Evolutionary conservation across 768 basidiomycete genomes (phyloP).

Genomic region (Leucogyrophana mollusca): DNA sequence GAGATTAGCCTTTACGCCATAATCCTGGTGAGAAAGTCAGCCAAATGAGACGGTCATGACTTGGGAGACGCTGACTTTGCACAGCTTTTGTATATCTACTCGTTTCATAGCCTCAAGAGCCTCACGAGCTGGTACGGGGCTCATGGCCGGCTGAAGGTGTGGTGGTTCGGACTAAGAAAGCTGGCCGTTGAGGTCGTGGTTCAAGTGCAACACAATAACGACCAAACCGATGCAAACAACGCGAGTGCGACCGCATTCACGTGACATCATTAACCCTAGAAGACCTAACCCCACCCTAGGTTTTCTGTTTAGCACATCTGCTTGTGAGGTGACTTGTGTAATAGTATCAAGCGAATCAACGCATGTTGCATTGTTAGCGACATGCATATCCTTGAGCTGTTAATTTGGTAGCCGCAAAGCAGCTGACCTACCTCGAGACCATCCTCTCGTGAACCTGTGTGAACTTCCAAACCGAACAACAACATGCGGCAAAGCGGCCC

Average conservation of each 20-base stretch:
- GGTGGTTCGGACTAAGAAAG: constrained; percentile 10
- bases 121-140: constrained; percentile 43
- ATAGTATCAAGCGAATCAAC: too few species aligned
- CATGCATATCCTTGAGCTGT: too few species aligned
- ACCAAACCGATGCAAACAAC: constrained; percentile 42
- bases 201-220: constrained; percentile 45
- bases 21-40: constrained; percentile 47
- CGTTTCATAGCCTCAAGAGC: constrained; percentile 54
- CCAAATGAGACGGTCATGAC: constrained; percentile 11
- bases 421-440: too few species aligned
- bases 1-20: constrained; percentile 79
- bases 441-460: too few species aligned
- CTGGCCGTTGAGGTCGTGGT: constrained; percentile 29
- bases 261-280: constrained; percentile 21
- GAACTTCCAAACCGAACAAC: too few species aligned
- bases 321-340: too few species aligned
- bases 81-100: constrained; percentile 53
- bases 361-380: too few species aligned
- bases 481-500: not conserved
- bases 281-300: constrained; percentile 6
- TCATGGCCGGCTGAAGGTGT: constrained; percentile 24
- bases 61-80: constrained; percentile 47
- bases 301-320: too few species aligned
- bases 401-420: too few species aligned
- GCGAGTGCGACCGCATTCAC: constrained; percentile 40